Percentiles rank a stretch among this genome's conserved stretches.
Conservation (phyloP, 345 rosid species). For the Lepidium aucheri region DNA sequence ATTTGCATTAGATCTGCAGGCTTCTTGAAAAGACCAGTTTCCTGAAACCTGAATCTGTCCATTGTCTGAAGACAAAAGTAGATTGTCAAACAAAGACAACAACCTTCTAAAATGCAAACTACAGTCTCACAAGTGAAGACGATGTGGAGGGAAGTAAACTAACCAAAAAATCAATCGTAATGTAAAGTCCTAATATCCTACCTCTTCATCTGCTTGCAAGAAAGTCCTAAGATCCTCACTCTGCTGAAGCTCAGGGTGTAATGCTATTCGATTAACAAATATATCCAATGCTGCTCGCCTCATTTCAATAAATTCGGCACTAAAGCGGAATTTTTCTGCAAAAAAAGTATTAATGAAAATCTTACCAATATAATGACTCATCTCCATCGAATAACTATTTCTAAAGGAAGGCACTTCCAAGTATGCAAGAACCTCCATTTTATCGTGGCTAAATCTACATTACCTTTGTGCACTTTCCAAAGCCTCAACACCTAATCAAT, state of each 20-base stretch:
- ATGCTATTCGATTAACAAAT: slow-evolving; percentile 87
- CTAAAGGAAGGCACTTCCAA: not conserved
- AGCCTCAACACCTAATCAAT: not conserved
- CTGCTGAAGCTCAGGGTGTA: slow-evolving; percentile 74
- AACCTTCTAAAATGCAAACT: not conserved
- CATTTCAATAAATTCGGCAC: slow-evolving; percentile 97
- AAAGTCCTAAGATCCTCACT: slow-evolving; percentile 94
- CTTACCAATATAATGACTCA: not conserved
- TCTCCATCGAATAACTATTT: not conserved
- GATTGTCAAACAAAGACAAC: not conserved
- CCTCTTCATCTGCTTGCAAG: slow-evolving; percentile 98
- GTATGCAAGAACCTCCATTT: not conserved
- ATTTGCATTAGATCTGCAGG: slow-evolving; percentile 94
- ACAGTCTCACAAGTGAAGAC: not conserved
- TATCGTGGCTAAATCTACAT: not conserved
- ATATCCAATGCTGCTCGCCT: slow-evolving; percentile 84
- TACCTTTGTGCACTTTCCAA: not conserved
- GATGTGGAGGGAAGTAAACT: not conserved
- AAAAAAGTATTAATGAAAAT: not conserved
- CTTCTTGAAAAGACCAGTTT: slow-evolving; percentile 78
- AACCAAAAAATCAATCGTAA: not conserved
- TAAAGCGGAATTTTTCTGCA: slow-evolving; percentile 93
- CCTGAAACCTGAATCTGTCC: slow-evolving; percentile 89
- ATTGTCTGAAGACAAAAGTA: slow-evolving; percentile 55
- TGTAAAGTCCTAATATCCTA: slow-evolving; percentile 19